Base-by-base conservation (phyloP, 345 rosid species). In the Boechera retrofracta region DNA sequence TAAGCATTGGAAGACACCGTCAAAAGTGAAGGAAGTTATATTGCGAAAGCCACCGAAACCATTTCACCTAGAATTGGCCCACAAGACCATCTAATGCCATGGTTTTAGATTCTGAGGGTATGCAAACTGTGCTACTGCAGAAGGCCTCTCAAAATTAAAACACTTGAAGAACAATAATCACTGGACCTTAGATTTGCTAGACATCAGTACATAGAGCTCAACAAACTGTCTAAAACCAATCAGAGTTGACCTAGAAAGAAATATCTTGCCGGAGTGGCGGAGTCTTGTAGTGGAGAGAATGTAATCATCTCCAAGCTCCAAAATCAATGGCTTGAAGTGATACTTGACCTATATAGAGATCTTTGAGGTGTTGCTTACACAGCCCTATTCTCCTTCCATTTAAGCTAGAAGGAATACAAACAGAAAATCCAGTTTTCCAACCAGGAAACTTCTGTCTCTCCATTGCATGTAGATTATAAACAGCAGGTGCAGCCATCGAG, bases 371-470 rank as follows among this genome's bases (percentile, higher is more conserved):
- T 74, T 88, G 62, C 75, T 89, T 85, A 70, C 97, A 94, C 77
- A 94, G 69, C 49, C 92, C 98, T 49, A 94, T 77, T 64, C 89
- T 77, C 83, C 96, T 89, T 80, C 82, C 82, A 75, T 91, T 94
- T 82, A 94, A 81, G 81, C 92, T 89, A 49, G 97, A 92, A 79
- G 86, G 98, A 47, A 94, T 90, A 78, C 88, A 87, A 81, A 83
- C 80, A 35, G 93, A 67, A 82, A 94, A 91, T 52, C 98, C 97
- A 1, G 98, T 94, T 80, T 85, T 90, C 98, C 98, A 94, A 38
- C 89, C 93, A 1, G 98, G 96, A 82, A 94, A 94, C 76, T 82
- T 91, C 86, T 94, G 98, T 48, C 93, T 86, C 72, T 91, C 94
- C 97, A 94, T 90, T 71, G 86, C 97, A 83, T 90, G 89, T 42